These are phyloP conservation scores for Physaria fendleri DNA, from an alignment of 345 rosid species.

Conservation along the genomic window DNA sequence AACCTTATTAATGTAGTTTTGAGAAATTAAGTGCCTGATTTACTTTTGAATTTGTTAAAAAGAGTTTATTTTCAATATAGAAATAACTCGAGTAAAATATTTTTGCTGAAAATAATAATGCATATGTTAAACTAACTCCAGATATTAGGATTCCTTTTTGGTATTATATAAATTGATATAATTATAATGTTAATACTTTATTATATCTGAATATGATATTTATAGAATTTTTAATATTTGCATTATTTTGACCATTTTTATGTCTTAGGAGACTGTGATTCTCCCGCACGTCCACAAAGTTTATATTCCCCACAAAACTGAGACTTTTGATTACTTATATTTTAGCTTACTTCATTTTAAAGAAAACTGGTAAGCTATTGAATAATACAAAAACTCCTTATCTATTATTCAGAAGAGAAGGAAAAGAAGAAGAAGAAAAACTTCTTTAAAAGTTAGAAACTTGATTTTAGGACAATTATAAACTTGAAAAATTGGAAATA, in stretches of 20 bases:
- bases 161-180: slow-evolving; percentile 4
- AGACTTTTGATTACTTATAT: slow-evolving; percentile 3
- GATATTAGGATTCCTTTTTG: slow-evolving; percentile 6
- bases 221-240: slow-evolving; percentile 6
- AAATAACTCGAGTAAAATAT: not conserved
- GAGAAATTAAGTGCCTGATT: not conserved
- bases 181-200: not conserved
- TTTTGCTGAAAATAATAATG: not conserved
- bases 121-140: not conserved
- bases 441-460: not conserved
- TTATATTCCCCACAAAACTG: slow-evolving; percentile 35
- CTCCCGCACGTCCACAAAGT: slow-evolving; percentile 37
- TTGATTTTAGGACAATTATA: not conserved
- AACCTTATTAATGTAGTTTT: slow-evolving; percentile 19
- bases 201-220: not conserved
- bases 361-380: not conserved
- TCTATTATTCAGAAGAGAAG: not conserved
- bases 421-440: not conserved
- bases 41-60: not conserved
- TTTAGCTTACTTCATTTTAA: not conserved
- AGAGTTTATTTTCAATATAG: too few relatives aligned
- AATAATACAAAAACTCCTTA: not conserved
- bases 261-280: slow-evolving; percentile 35
- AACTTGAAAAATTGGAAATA: not conserved
- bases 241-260: slow-evolving; percentile 29